Conservation (phyloP, 1,284 basidiomycete genomes). For the Volvariella volvacea region DNA sequence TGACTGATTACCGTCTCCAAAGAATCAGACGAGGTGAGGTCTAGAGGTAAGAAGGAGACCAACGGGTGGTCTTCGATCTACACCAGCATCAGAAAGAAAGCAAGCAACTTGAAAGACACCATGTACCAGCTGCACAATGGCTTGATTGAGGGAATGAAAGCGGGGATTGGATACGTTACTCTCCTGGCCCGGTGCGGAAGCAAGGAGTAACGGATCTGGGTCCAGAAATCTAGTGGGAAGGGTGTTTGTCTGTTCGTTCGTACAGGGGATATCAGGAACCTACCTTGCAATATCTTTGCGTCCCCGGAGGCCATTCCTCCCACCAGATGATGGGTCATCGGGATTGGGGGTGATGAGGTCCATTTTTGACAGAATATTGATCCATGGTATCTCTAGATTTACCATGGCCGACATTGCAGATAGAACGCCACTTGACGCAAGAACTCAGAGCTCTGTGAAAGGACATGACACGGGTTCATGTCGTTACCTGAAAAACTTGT, state of each 20-base stretch:
- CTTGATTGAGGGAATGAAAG: constrained; percentile 91
- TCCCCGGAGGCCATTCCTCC: constrained; percentile 65
- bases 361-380: constrained; percentile 99
- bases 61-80: constrained; percentile 98
- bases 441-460: constrained; percentile 3
- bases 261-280: constrained; percentile 10
- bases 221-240: constrained; percentile 75
- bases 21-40: constrained; percentile 87
- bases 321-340: constrained; percentile 56
- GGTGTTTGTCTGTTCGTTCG: background rate
- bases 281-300: constrained; percentile 76
- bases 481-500: constrained; percentile 88
- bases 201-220: constrained; percentile 90
- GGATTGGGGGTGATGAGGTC: constrained; percentile 76
- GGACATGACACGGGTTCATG: constrained; percentile 3
- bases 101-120: constrained; percentile 3
- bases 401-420: constrained; percentile 99
- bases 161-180: constrained; percentile 67
- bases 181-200: constrained; percentile 58
- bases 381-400: constrained; percentile 92
- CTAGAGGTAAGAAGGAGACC: constrained; percentile 94
- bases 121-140: constrained; percentile 88
- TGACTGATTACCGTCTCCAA: constrained; percentile 89
- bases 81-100: constrained; percentile 6
- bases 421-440: constrained; percentile 74